A percentile compares a stretch with the other conserved stretches of the same genome.
These are phyloP conservation scores for Tetrahymena elliotti DNA, from an alignment of 73 alveolate genomes.

Conservation along the genomic window DNA sequence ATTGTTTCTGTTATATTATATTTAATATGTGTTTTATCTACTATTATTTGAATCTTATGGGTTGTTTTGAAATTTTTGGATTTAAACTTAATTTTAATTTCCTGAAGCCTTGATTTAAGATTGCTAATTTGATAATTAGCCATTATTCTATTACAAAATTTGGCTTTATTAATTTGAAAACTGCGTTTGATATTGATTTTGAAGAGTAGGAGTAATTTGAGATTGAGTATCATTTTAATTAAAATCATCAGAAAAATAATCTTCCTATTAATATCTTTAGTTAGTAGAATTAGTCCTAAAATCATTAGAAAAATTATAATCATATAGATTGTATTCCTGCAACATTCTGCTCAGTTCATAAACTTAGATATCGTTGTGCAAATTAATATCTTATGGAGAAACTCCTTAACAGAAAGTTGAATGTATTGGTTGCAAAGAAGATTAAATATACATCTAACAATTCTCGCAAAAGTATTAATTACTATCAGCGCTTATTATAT, in stretches of 20 bases:
- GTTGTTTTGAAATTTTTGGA: neutral
- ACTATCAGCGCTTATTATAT: neutral
- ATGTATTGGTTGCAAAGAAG: neutral
- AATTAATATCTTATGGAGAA: neutral
- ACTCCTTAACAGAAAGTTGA: neutral
- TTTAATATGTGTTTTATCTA: neutral
- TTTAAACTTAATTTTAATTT: neutral
- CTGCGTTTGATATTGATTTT: neutral
- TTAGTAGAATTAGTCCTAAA: neutral
- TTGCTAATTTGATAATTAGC: neutral
- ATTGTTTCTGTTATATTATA: neutral
- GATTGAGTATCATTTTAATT: neutral
- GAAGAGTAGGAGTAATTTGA: neutral
- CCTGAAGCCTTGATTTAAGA: neutral
- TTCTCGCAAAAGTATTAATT: neutral
- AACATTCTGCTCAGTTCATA: neutral
- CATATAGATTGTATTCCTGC: neutral
- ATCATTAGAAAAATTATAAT: neutral
- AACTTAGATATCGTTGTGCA: neutral
- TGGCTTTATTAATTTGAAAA: neutral
- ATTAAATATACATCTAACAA: neutral
- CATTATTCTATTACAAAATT: neutral
- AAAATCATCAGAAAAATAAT: neutral
- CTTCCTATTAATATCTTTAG: neutral
- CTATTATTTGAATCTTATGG: neutral